Base-by-base conservation (phyloP, 163 green algal genomes). In the Smithsoniella earleae region DNA sequence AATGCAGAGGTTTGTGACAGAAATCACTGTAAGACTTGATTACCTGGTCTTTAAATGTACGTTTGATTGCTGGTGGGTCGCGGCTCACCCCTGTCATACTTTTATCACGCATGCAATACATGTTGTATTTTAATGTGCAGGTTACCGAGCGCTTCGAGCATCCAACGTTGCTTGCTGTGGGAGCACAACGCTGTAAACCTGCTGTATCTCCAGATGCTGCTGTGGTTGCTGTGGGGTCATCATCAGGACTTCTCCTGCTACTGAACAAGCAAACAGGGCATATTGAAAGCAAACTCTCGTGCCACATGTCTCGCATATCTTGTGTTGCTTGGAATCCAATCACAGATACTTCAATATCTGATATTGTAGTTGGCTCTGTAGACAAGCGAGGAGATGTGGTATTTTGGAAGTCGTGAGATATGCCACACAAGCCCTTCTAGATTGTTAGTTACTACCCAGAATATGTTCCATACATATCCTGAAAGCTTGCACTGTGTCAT, bases 291-390 rank as follows among this genome's bases (percentile, higher is more conserved):
- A 69, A 69, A 13, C 25, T 69, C 30, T 22, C 34, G 16, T 43
- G 2, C 25, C 58, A 69, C 20, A 13, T 4, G 16, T 30, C 31
- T 40, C 6, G 30, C 6, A 33, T 69, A 16, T 22, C 25, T 30
- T 69, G 58, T 40, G 58, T 69, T 38, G 58, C 58, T 3, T 69
- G 58, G 58, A n/a, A 30, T 36, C 58, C 58, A 36, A 64, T 25
- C 8, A 43, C 58, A 43, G n/a, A 69, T 3, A 36, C 22, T 40
- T 30, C 31, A 43, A 33, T 31, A 3, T 18, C 49, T 10, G n/a
- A n/a, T 49, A 13, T 49, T 13, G 58, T 69, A 6, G 58, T 34
- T 6, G 27, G 27, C 3, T 43, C n/a, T 38, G 58, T 69, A 36
- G 58, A 69, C 58, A 30, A 36, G 27, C 16, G 1, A n/a, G 58